phyloP scores from a whole-genome alignment of 306 rosid genomes.

The Macrotyloma uniflorum region DNA sequence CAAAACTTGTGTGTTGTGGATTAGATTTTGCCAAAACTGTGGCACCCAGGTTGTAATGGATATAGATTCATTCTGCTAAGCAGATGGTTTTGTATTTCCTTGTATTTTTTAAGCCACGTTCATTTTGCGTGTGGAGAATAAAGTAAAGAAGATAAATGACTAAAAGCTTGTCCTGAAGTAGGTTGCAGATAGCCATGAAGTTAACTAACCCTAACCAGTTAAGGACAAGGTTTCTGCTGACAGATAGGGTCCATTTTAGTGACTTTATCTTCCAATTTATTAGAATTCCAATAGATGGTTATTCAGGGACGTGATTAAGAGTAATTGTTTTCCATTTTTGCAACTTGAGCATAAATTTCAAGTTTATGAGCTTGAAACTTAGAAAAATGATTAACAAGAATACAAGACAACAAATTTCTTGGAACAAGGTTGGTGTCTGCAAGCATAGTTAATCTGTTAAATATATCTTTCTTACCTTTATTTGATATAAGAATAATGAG shows the following conservation, averaged over 20 bases:
- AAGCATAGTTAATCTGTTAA: neutral
- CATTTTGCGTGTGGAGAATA: neutral
- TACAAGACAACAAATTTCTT: too few species aligned
- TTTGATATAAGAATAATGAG: neutral
- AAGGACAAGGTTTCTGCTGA: neutral
- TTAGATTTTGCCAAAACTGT: constrained; percentile 26
- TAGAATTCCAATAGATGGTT: neutral
- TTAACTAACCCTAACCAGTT: neutral
- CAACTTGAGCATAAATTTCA: neutral
- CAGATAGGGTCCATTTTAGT: neutral
- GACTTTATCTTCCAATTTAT: neutral
- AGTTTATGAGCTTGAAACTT: neutral
- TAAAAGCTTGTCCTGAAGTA: neutral
- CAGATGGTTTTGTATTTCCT: neutral
- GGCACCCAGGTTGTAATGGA: neutral
- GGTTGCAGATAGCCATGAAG: constrained; percentile 13
- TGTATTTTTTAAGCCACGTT: neutral
- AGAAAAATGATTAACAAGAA: neutral
- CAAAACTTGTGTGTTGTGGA: neutral
- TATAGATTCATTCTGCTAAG: neutral
- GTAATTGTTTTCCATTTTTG: neutral
- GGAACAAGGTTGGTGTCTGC: neutral
- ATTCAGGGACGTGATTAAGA: neutral
- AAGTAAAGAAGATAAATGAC: neutral
- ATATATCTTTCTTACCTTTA: neutral